Conservation (phyloP, 371 early-diverging fungal species). For the Circinella umbellata region DNA sequence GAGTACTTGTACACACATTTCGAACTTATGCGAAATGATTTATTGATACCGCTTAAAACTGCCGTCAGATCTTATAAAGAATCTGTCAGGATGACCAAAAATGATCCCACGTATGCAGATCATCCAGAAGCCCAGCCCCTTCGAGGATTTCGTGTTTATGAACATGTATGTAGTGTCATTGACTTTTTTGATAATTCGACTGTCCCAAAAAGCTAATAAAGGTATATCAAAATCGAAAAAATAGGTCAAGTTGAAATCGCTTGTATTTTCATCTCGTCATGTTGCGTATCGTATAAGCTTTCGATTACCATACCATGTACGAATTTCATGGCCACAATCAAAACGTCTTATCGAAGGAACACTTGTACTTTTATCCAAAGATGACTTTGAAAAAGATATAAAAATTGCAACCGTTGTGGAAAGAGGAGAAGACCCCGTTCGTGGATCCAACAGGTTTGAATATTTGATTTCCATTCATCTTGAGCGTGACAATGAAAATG, state of each 20-base stretch:
- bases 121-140: conserved; percentile 9
- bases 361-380: conserved; percentile 57
- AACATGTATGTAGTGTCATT: conserved; percentile 31
- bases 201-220: too few relatives aligned
- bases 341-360: conserved; percentile 65
- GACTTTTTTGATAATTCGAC: too few relatives aligned
- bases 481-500: conserved; percentile 46
- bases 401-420: conserved; percentile 64
- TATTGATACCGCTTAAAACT: conserved; percentile 57
- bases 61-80: conserved; percentile 50
- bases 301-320: conserved; percentile 48
- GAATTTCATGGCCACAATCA: conserved; percentile 57
- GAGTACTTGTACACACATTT: conserved; percentile 70
- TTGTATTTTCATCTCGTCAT: conserved; percentile 56
- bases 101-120: conserved; percentile 2
- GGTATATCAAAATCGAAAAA: neutral
- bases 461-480: conserved; percentile 57
- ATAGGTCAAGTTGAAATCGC: conserved; percentile 57
- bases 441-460: conserved; percentile 47
- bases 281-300: conserved; percentile 61
- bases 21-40: conserved; percentile 68
- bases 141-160: conserved; percentile 32
- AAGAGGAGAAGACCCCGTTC: conserved; percentile 56
- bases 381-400: conserved; percentile 55
- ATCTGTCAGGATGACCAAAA: conserved; percentile 14